Conservation (phyloP, 2,329 filamentous ascomycete genomes). For the Zymoseptoria tritici region DNA sequence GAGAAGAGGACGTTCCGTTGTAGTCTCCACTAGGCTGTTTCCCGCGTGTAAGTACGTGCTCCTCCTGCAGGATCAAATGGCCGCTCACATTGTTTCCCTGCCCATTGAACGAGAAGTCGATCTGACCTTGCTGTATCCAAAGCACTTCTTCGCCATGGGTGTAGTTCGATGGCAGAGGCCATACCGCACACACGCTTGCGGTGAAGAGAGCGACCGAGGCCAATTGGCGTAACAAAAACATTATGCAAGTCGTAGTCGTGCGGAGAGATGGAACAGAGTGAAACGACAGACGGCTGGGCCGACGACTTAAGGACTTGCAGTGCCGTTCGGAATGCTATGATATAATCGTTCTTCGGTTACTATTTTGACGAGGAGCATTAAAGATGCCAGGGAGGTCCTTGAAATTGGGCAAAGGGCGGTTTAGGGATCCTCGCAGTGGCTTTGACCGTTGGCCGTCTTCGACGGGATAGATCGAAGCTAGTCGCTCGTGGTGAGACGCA, state of each 20-base stretch:
- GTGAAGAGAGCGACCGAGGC: conserved; percentile 9
- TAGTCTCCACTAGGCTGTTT: conserved; percentile 1
- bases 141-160: conserved; percentile 34
- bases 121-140: conserved; percentile 32
- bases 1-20: background rate
- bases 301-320: background rate
- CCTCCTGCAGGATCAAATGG: conserved; percentile 2
- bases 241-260: background rate
- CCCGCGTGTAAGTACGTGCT: conserved; percentile 8
- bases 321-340: background rate
- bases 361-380: background rate
- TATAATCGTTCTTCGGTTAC: background rate
- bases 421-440: background rate
- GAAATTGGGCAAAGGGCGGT: background rate
- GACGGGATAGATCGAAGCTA: background rate
- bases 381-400: background rate
- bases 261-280: background rate
- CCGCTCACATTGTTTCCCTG: conserved; percentile 16
- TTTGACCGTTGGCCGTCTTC: background rate
- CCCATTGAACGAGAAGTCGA: conserved; percentile 31
- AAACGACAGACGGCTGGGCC: background rate
- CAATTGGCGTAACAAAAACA: background rate
- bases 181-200: conserved; percentile 32
- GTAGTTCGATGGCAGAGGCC: conserved; percentile 37
- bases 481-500: background rate